These are phyloP conservation scores for Nectriaceae sp. DNA, from an alignment of 2,329 filamentous ascomycete genomes.

Conservation along the genomic window DNA sequence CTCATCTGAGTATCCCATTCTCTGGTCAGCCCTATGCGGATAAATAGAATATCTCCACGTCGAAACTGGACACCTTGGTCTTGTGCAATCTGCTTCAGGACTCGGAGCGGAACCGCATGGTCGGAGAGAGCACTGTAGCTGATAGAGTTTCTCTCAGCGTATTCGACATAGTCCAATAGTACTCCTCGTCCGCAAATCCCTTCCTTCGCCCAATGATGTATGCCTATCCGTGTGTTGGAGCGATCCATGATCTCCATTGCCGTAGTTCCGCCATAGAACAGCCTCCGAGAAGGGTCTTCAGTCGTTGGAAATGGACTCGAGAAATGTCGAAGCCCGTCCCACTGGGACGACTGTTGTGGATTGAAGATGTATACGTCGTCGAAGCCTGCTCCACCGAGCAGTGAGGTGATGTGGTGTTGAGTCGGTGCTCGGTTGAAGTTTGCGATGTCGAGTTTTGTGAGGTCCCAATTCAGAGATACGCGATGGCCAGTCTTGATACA, in stretches of 20 bases:
- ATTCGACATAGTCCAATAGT: conserved; percentile 51
- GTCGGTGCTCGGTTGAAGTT: conserved; percentile 54
- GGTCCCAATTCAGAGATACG: conserved; percentile 55
- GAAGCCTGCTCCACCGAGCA: conserved; percentile 49
- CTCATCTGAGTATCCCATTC: conserved; percentile 32
- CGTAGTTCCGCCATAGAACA: conserved; percentile 52
- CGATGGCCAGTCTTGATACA: conserved; percentile 54
- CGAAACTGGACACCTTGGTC: conserved; percentile 46
- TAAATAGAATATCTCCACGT: conserved; percentile 54
- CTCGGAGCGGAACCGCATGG: conserved; percentile 35
- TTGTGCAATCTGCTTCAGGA: conserved; percentile 36
- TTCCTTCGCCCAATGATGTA: conserved; percentile 49
- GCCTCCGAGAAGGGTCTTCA: conserved; percentile 32
- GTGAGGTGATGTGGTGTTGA: conserved; percentile 50
- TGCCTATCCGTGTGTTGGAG: conserved; percentile 45
- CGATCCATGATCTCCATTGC: conserved; percentile 46
- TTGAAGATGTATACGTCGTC: conserved; percentile 54
- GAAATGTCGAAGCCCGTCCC: conserved; percentile 54
- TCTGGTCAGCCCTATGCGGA: conserved; percentile 28
- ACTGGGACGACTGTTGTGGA: conserved; percentile 53
- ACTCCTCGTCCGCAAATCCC: conserved; percentile 53
- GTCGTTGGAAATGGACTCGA: conserved; percentile 41
- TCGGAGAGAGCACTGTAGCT: conserved; percentile 41
- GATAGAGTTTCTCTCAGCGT: conserved; percentile 40
- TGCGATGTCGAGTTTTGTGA: conserved; percentile 57